Percentiles rank a stretch among this genome's conserved stretches.
These are phyloP conservation scores for Candida hungchunana DNA, from an alignment of 805 yeast species.

Conservation along the genomic window DNA sequence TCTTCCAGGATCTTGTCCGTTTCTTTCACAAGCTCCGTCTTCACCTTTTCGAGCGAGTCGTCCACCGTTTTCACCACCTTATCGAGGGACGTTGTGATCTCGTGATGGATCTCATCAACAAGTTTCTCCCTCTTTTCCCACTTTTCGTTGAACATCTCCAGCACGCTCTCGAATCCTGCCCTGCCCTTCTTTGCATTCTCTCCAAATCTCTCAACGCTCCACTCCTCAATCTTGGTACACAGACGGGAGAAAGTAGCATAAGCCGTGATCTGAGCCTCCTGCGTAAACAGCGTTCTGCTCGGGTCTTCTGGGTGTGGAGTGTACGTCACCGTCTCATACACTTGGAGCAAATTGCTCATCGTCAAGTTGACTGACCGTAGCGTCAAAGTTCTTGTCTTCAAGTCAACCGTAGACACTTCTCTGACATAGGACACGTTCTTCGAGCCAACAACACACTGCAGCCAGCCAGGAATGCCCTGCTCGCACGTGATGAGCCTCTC, in stretches of 20 bases:
- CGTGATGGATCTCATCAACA: conserved; percentile 26
- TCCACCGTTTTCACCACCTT: conserved; percentile 29
- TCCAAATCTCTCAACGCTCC: conserved; percentile 84
- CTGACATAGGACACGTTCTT: conserved; percentile 73
- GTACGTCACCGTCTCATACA: conserved; percentile 84
- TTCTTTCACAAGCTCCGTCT: conserved; percentile 28
- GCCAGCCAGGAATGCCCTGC: conserved; percentile 84
- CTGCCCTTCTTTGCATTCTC: conserved; percentile 85
- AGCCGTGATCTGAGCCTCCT: conserved; percentile 86
- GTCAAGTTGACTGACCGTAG: conserved; percentile 88
- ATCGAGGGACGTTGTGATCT: conserved; percentile 27
- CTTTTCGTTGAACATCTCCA: conserved; percentile 43
- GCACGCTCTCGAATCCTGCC: conserved; percentile 78
- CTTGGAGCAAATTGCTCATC: conserved; percentile 68
- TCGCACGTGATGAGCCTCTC: conserved; percentile 87
- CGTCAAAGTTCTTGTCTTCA: conserved; percentile 55
- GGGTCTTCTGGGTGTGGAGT: conserved; percentile 60
- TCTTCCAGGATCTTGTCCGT: conserved; percentile 20
- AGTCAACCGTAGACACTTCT: conserved; percentile 83
- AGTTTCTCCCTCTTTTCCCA: conserved; percentile 28
- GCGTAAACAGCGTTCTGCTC: conserved; percentile 59
- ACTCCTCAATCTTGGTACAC: conserved; percentile 83
- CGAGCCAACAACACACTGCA: conserved; percentile 68
- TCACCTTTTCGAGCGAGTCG: conserved; percentile 31
- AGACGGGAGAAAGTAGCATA: conserved; percentile 65